Evolutionary conservation across 2,329 filamentous ascomycete genomes (phyloP).

Genomic region (Apiospora rasikravindrae): DNA sequence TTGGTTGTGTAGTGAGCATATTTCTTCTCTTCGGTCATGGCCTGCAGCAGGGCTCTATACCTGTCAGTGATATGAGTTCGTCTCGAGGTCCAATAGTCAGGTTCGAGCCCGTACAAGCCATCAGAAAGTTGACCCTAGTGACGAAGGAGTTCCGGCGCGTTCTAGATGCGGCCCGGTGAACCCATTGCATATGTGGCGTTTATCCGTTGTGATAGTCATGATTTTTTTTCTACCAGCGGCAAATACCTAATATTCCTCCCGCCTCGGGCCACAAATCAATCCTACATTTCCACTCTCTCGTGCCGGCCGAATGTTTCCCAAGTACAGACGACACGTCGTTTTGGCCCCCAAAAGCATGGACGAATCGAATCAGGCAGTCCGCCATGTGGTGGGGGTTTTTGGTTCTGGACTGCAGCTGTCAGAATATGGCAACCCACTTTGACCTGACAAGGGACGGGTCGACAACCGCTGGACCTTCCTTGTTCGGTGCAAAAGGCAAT

Average conservation of each 20-base stretch:
- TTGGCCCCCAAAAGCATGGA: background rate
- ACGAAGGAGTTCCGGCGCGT: no score
- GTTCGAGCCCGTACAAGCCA: background rate
- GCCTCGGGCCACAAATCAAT: no score
- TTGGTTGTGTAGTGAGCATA: background rate
- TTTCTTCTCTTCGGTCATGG: background rate
- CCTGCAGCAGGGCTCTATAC: background rate
- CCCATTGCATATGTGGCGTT: no score
- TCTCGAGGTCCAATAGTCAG: background rate
- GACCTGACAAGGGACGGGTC: background rate
- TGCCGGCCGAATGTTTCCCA: background rate
- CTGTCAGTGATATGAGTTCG: background rate
- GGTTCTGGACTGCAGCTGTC: slow-evolving; percentile 10
- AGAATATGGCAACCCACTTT: background rate
- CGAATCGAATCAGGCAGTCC: background rate
- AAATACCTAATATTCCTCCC: background rate
- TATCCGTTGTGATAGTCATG: background rate
- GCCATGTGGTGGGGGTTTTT: background rate
- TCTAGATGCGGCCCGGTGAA: no score
- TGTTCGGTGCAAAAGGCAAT: background rate
- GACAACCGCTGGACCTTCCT: background rate
- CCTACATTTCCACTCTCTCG: background rate
- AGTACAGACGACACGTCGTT: background rate
- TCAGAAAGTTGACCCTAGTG: background rate
- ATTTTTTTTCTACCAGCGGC: background rate